Conservation (phyloP, 805 yeast genomes). For the Clavispora santaluciae region DNA sequence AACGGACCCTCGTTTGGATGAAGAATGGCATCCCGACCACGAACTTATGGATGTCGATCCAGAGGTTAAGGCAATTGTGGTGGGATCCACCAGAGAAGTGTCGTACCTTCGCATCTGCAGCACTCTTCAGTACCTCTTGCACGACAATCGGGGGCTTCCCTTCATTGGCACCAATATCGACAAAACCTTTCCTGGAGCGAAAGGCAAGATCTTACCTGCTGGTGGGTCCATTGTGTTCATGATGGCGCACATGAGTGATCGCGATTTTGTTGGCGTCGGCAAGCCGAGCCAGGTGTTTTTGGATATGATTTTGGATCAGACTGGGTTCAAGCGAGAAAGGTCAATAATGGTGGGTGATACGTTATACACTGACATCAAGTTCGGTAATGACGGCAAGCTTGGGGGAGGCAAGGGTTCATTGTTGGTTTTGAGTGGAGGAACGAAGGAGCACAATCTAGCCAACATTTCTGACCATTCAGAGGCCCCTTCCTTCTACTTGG, state of each 20-base stretch:
- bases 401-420: conserved; percentile 28
- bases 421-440: conserved; percentile 36
- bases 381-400: conserved; percentile 36
- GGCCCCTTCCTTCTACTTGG: conserved; percentile 27
- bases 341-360: conserved; percentile 42
- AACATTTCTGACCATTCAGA: conserved; percentile 12
- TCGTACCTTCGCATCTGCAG: conserved; percentile 34
- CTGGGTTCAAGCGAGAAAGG: conserved; percentile 21
- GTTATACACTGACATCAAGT: conserved; percentile 38
- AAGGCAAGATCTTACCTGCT: conserved; percentile 35
- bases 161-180: conserved; percentile 40
- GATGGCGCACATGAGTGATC: conserved; percentile 31
- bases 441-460: conserved; percentile 21
- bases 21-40: conserved; percentile 21
- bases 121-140: conserved; percentile 34
- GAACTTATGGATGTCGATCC: conserved; percentile 29
- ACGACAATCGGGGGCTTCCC: conserved; percentile 27
- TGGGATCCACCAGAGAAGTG: conserved; percentile 34
- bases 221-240: conserved; percentile 38
- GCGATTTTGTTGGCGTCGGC: conserved; percentile 34
- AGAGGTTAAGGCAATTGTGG: conserved; percentile 37
- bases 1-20: conserved; percentile 23
- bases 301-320: conserved; percentile 24
- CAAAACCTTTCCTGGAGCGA: conserved; percentile 35
- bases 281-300: conserved; percentile 33